phyloP scores from a whole-genome alignment of 2,329 filamentous ascomycete species.

The Leptodontidium sp. region DNA sequence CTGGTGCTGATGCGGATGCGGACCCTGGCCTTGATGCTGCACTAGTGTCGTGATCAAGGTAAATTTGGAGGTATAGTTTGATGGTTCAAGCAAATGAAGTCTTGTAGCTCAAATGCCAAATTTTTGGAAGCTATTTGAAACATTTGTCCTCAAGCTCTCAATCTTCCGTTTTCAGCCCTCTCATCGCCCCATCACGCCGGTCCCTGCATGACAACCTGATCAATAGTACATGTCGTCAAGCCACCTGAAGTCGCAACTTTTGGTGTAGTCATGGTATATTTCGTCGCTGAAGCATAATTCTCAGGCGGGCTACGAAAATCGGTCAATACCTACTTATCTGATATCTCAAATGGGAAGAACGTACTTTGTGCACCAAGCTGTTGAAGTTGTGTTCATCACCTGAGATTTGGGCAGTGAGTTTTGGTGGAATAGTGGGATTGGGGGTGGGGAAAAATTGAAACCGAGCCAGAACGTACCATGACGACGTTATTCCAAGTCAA shows the following conservation, averaged over 20 bases:
- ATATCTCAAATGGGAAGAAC: constrained; percentile 10
- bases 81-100: too few species aligned
- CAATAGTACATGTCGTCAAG: constrained; percentile 39
- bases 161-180: too few species aligned
- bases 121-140: too few species aligned
- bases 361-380: constrained; percentile 39
- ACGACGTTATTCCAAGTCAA: constrained; percentile 45
- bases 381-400: constrained; percentile 37
- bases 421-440: too few species aligned
- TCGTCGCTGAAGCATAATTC: constrained; percentile 50
- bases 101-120: too few species aligned
- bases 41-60: too few species aligned
- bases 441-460: too few species aligned
- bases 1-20: not conserved
- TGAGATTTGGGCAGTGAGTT: constrained; percentile 20
- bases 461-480: constrained; percentile 20
- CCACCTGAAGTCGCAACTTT: constrained; percentile 47
- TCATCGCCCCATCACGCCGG: constrained; percentile 14
- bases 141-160: too few species aligned
- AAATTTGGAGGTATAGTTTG: too few species aligned
- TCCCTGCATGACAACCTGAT: constrained; percentile 28
- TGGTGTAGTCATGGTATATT: constrained; percentile 48
- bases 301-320: constrained; percentile 45
- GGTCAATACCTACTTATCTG: not conserved
- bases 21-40: not conserved